phyloP scores from a whole-genome alignment of 2,329 filamentous ascomycete species.

The Ceratocystis alfenasii region DNA sequence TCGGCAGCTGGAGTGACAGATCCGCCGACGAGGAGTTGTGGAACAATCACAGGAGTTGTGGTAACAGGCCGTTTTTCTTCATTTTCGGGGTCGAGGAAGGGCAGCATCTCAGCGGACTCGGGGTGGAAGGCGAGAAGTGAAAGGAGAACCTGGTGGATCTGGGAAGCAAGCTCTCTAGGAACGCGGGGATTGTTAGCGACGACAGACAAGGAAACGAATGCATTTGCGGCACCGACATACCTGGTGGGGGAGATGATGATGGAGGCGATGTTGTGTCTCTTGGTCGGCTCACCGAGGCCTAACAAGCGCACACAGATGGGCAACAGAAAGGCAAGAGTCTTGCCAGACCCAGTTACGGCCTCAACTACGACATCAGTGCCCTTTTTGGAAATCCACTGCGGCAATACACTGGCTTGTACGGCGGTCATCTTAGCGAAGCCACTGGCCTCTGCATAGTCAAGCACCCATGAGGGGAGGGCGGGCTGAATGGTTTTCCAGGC shows the following conservation, averaged over 20 bases:
- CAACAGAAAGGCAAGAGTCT: slow-evolving; percentile 76
- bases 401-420: slow-evolving; percentile 85
- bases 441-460: slow-evolving; percentile 73
- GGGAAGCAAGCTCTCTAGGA: slow-evolving; percentile 72
- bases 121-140: slow-evolving; percentile 73
- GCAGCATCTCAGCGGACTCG: slow-evolving; percentile 57
- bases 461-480: slow-evolving; percentile 53
- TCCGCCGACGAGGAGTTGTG: slow-evolving; percentile 80
- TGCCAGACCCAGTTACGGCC: slow-evolving; percentile 83
- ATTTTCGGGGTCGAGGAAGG: slow-evolving; percentile 38
- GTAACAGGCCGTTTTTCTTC: slow-evolving; percentile 44
- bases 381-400: slow-evolving; percentile 78
- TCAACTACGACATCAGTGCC: slow-evolving; percentile 69
- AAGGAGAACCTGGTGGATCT: slow-evolving; percentile 73
- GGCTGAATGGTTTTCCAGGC: slow-evolving; percentile 35
- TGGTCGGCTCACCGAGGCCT: slow-evolving; percentile 66
- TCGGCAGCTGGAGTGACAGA: slow-evolving; percentile 71
- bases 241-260: slow-evolving; percentile 77
- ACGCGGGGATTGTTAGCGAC: neutral
- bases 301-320: slow-evolving; percentile 74
- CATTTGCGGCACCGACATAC: neutral
- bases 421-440: slow-evolving; percentile 82
- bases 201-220: neutral
- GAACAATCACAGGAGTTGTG: slow-evolving; percentile 49
- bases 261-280: slow-evolving; percentile 78